Evolutionary conservation across 768 basidiomycete species (phyloP), one percentile per base, ranked within the genome.

Genomic region (Lactarius trivialis): DNA sequence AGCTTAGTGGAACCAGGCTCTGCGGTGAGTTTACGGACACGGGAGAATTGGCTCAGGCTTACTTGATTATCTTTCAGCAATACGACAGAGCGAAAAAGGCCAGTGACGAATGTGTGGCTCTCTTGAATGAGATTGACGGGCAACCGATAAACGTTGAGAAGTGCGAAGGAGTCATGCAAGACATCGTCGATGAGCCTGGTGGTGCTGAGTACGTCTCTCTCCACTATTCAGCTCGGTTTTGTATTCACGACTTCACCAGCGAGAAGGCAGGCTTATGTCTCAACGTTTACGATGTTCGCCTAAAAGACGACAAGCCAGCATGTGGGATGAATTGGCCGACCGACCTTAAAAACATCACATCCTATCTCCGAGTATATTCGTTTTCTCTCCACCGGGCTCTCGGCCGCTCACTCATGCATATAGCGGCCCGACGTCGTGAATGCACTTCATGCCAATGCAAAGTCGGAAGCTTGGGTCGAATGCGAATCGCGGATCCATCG

Each of bases 271-370:
- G 80, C 30, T 86, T 85, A 75, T 99, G 97, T 71, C 76, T 95
- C 64, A 99, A 99, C 71, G 84, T 98, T 41, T 99, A 99, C 68
- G 97, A 99, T 70, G 83, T 98, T 15, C 89, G 97, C 28, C 76
- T 89, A n/a, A 85, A 90, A 58, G 97, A 99, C 71, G 81, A 81
- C 14, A 76, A 72, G 37, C 97, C 97, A 19, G 88, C 84, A 0
- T 99, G 97, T 73, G 97, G 96, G 3, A 91, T 96, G 93, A 96
- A 94, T 75, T 99, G 95, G 96, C 96, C 95, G 7, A 86, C 87
- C 36, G 92, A 94, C 69, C 84, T 98, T 53, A 73, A 79, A 3
- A 82, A 85, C 52, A 77, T 98, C 9, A 88, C 85, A 19, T 74
- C 76, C 1, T 96, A 94, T 71, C 82, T 99, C 5, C 84, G 83